Conservation (phyloP, 805 yeast genomes). For the Cyberlindnera veronae region DNA sequence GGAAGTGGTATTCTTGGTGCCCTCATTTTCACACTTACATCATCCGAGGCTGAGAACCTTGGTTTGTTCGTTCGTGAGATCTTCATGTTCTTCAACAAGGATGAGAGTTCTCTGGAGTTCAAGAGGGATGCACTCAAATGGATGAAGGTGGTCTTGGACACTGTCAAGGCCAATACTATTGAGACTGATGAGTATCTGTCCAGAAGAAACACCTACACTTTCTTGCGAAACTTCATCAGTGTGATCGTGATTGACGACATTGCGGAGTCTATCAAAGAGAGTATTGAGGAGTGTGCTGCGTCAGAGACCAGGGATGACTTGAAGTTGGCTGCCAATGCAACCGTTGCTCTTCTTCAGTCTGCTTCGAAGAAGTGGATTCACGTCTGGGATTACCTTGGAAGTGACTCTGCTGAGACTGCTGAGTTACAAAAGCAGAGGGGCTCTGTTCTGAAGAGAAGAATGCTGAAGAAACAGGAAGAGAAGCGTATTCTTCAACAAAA, state of each 20-base stretch:
- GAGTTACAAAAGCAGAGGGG: conserved; percentile 18
- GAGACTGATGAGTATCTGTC: conserved; percentile 64
- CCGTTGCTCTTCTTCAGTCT: conserved; percentile 61
- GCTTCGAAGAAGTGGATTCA: conserved; percentile 42
- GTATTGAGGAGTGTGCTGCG: conserved; percentile 44
- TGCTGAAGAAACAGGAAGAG: conserved; percentile 15
- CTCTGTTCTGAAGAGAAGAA: conserved; percentile 11
- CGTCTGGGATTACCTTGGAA: conserved; percentile 30
- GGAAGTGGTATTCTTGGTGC: conserved; percentile 46
- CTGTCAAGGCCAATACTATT: conserved; percentile 17
- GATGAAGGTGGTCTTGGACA: conserved; percentile 46
- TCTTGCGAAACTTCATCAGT: conserved; percentile 70
- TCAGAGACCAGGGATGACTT: conserved; percentile 75
- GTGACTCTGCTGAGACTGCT: conserved; percentile 42
- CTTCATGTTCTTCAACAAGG: conserved; percentile 42
- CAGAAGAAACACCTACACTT: conserved; percentile 73
- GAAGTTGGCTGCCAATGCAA: conserved; percentile 70
- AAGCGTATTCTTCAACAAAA: conserved; percentile 1
- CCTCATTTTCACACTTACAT: conserved; percentile 65
- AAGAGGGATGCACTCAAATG: conserved; percentile 45
- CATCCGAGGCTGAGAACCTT: conserved; percentile 75
- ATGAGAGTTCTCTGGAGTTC: conserved; percentile 27
- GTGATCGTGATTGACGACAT: conserved; percentile 52
- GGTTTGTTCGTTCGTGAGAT: conserved; percentile 68
- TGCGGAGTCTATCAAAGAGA: conserved; percentile 46